Base-by-base conservation (phyloP, 352 stramenopile species). In the Phytophthora lateralis region DNA sequence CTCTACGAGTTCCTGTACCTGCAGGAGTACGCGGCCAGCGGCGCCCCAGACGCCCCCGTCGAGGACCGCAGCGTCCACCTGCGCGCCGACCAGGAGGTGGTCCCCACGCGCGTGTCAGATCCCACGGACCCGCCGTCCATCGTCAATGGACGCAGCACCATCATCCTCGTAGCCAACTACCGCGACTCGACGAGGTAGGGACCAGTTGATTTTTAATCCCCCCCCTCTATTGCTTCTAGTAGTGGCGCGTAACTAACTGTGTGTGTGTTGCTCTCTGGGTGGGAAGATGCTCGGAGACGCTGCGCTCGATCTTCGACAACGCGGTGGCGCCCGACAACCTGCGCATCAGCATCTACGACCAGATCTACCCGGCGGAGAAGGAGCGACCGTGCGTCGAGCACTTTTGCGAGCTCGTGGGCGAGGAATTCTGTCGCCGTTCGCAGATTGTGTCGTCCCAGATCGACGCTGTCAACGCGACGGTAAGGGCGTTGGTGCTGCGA, bases 1-100 rank as follows among this genome's bases (percentile, higher is more conserved):
- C 74, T 90, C 59, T 91, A 93, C 60, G 84, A 93, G 61, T 86
- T 93, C 50, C 73, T 89, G 27, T 91, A 90, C 42, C 67, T 93
- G 38, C 84, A 91, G 62, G 76, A 90, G 39, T 90, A 82, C 70
- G 76, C 78, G 9, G 56, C 75, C 21, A 66, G 26, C n/a, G 72
- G 73, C 2, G 63, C 74, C 14, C 57, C 63, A 39, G 68, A 77
- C 24, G 60, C 60, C 8, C 46, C 51, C n/a, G 60, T 50, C 5
- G 66, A 76, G 21, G 69, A 81, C 21, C 71, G 41, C 24, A 72
- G n/a, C 21, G 46, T 66, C 1, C 67, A 66, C 4, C 43, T 81
- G 14, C 72, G 75, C 11, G 47, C 51, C 10, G 63, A 78, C 47
- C 66, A 71, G 10, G 54, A 69, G 20, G 46, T 44, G n/a, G 35